Evolutionary conservation across 805 yeast species (phyloP), one percentile per base, ranked within the genome.

Genomic region (Pichia phayaonensis): DNA sequence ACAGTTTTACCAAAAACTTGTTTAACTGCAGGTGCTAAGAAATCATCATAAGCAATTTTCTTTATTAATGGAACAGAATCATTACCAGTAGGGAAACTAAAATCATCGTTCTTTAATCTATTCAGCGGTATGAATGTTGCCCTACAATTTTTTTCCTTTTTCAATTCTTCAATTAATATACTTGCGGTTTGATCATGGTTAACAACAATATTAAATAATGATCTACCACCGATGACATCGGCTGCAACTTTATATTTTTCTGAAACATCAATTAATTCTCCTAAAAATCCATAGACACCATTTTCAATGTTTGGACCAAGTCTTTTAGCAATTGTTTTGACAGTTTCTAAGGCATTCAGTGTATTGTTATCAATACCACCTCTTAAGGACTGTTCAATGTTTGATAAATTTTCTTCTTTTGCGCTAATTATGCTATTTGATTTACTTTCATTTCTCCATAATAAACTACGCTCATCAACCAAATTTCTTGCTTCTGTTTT

Each of bases 61-160:
- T 81, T 79, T 41, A 89, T 77, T 53, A 94, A 71, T 0, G 97
- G 96, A 29, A 90, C 83, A 49, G 80, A 84, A 43, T 81, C 83
- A 48, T 73, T 79, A 18, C 77, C 71, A 12, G 77, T 79, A 1
- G 97, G 96, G 59, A 81, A 86, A 3, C 61, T 59, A 16, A 73
- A 65, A 11, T 65, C 61, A 31, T 64, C 61, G 22, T 75, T 71
- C 8, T 64, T 56, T 16, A 94, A 61, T 58, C 95, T 73, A 61
- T 90, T 88, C 55, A 94, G 69, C 1, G 99, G 98, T 72, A 94
- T 82, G 59, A 94, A 90, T 0, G 98, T 89, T 0, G 86, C 90
- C 60, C 97, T 75, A 1, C 98, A 98, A 7, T 83, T 75, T 54
- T 79, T 81, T 53, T 78, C 80, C 47, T 84, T 72, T 7, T 75